A percentile compares a stretch with the other conserved stretches of the same genome.
phyloP scores from a whole-genome alignment of 106 monocot genomes.

The Dioscorea alata region DNA sequence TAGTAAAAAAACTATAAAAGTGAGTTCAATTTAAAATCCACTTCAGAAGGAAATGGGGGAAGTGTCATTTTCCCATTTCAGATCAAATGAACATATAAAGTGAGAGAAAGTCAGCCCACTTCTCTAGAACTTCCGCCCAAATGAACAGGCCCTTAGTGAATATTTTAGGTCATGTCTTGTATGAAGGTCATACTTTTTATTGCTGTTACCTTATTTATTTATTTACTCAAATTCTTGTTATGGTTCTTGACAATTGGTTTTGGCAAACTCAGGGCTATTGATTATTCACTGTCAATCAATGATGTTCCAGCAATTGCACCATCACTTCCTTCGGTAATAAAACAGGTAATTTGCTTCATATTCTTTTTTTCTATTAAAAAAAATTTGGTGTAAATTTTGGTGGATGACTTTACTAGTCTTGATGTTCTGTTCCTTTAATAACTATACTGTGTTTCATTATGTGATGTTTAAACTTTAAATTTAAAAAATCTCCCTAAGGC shows the following conservation, averaged over 20 bases:
- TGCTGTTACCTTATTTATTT: background rate
- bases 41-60: too few species aligned
- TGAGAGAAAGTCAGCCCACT: too few species aligned
- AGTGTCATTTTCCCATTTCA: too few species aligned
- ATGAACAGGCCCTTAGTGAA: too few species aligned
- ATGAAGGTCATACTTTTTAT: background rate
- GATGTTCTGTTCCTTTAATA: background rate
- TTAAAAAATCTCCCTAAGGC: too few species aligned
- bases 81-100: too few species aligned
- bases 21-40: too few species aligned
- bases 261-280: background rate
- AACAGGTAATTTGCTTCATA: conserved; percentile 1
- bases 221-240: background rate
- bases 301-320: conserved; percentile 1
- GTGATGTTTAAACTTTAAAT: too few species aligned
- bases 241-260: background rate
- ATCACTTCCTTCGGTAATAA: background rate
- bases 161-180: background rate
- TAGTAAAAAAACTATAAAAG: too few species aligned
- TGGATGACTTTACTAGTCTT: background rate
- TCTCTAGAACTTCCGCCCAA: too few species aligned
- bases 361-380: too few species aligned
- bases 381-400: too few species aligned
- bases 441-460: background rate
- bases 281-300: conserved; percentile 1